Evolutionary conservation across 1,284 basidiomycete genomes (phyloP), one percentile per base, ranked within the genome.

Genomic region (Inonotus obliquus): DNA sequence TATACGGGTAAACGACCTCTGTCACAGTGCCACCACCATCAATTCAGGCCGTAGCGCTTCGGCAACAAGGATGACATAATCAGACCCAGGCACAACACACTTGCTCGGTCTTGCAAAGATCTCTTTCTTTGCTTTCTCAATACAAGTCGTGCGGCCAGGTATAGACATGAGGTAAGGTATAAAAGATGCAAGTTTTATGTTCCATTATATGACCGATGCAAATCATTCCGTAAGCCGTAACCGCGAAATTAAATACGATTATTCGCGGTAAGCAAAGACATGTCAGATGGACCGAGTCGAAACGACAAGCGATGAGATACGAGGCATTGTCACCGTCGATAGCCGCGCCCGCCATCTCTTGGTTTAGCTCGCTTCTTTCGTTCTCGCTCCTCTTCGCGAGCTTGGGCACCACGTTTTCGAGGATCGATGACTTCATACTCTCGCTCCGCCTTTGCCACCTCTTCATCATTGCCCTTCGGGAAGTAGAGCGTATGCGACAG

Each of bases 371-470:
- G 73, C 47, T 77, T 77, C 67, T 84, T 89, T 67, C 84, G 75
- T 63, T 89, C 87, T 67, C 78, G 77, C 68, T 91, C 89, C 69
- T 92, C 89, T 69, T 91, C 86, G 67, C 77, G 82, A 27, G 90
- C 90, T 49, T 82, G 76, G 19, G 87, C 88, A 52, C 84, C 79
- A 57, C 90, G 75, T 60, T 82, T 80, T 65, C 90, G 75, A 0
- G 90, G 90, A 70, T 92, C 90, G 68, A 92, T 92, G 53, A 96
- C 93, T 71, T 94, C 90, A 69, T 95, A 96, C 67, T 96, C 93
- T 54, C 91, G 79, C 72, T 95, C 91, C 0, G 93, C 93, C 71
- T 94, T 88, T 61, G 78, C 73, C 17, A 81, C 83, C 73, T 94
- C 87, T 68, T 92, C 88, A 35, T 79, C 78, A 65, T 89, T 84